Percentiles rank a stretch among this genome's conserved stretches.
These are phyloP conservation scores for Oropetium thomaeum DNA, from an alignment of 176 grass and related monocot species.

Conservation along the genomic window DNA sequence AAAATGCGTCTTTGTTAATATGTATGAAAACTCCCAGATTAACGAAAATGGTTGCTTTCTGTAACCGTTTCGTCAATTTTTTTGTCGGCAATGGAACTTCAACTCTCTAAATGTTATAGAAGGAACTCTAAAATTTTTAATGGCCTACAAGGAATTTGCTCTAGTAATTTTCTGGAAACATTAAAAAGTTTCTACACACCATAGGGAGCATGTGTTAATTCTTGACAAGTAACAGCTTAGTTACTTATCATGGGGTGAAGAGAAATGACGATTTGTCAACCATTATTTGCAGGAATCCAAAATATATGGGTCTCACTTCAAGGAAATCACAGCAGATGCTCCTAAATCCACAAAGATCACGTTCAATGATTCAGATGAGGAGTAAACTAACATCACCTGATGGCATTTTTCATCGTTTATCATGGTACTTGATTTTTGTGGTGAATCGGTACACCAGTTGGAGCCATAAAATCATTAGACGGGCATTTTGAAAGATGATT, in stretches of 20 bases:
- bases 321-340: slow-evolving; percentile 83
- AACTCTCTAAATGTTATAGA: no score
- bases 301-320: slow-evolving; percentile 87
- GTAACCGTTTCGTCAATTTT: no score
- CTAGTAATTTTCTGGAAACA: no score
- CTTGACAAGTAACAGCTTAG: neutral
- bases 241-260: slow-evolving; percentile 6
- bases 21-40: no score
- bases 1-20: no score
- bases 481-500: neutral
- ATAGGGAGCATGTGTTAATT: neutral
- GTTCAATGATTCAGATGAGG: slow-evolving; percentile 81
- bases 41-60: no score
- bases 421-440: neutral
- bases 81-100: no score
- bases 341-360: slow-evolving; percentile 97
- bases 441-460: neutral
- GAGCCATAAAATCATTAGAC: neutral
- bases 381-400: slow-evolving; percentile 16
- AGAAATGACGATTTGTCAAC: neutral
- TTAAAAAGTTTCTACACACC: neutral
- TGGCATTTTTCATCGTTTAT: slow-evolving; percentile 6
- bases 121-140: no score
- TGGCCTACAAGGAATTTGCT: no score
- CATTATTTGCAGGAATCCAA: slow-evolving; percentile 70